A percentile compares a stretch with the other conserved stretches of the same genome.
phyloP scores from a whole-genome alignment of 176 grass and related monocot species.

The sorghum (Sorghum bicolor) region DNA sequence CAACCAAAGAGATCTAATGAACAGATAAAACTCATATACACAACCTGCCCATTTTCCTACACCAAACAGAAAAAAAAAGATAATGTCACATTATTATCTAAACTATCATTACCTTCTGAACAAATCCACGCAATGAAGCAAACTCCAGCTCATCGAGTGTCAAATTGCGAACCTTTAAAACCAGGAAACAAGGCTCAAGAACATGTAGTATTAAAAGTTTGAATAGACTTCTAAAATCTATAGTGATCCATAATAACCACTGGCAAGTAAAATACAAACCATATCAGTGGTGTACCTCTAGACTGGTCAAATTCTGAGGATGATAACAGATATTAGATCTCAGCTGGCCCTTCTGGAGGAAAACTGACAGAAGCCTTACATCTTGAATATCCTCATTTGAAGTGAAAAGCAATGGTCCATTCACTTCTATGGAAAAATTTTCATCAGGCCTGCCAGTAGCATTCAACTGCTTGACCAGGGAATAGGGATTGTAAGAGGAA shows the following conservation, averaged over 20 bases:
- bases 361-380: slow-evolving; percentile 66
- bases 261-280: slow-evolving; percentile 34
- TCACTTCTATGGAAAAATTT: slow-evolving; percentile 79
- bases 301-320: slow-evolving; percentile 73
- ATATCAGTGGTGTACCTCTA: slow-evolving; percentile 67
- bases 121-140: slow-evolving; percentile 91
- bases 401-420: slow-evolving; percentile 68
- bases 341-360: slow-evolving; percentile 96
- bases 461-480: slow-evolving; percentile 62
- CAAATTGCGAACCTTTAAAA: slow-evolving; percentile 88
- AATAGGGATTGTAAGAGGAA: slow-evolving; percentile 34
- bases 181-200: slow-evolving; percentile 33
- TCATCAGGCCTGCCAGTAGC: slow-evolving; percentile 94
- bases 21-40: slow-evolving; percentile 13
- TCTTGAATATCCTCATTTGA: slow-evolving; percentile 54
- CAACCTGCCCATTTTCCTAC: slow-evolving; percentile 9
- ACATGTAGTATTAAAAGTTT: slow-evolving; percentile 27
- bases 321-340: slow-evolving; percentile 87
- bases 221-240: neutral
- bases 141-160: slow-evolving; percentile 97
- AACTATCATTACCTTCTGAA: slow-evolving; percentile 75
- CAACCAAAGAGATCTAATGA: slow-evolving; percentile 3
- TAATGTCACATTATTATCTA: slow-evolving; percentile 1
- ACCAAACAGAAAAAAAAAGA: slow-evolving; percentile 14
- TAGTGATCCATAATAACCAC: slow-evolving; percentile 19